Conservation (phyloP, 1,284 basidiomycete species). For the Tilletia horrida region DNA sequence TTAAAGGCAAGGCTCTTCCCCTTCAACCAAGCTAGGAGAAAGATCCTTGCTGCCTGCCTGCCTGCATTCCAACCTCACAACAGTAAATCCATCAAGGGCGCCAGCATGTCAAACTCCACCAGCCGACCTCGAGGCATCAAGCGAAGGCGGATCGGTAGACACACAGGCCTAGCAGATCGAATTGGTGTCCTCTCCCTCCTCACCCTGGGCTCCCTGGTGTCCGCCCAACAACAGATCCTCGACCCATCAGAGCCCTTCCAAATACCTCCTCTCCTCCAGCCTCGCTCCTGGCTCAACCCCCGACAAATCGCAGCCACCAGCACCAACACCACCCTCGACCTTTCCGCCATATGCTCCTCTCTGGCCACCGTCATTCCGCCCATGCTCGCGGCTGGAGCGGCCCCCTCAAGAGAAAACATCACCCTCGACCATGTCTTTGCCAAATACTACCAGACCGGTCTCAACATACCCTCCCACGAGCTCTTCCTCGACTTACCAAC, state of each 20-base stretch:
- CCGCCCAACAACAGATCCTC: no score
- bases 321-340: neutral
- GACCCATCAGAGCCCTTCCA: no score
- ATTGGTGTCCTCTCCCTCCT: no score
- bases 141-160: no score
- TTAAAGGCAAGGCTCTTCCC: no score
- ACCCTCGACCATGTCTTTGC: constrained; percentile 18
- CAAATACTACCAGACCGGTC: constrained; percentile 26
- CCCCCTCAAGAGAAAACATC: constrained; percentile 9
- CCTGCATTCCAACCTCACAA: no score
- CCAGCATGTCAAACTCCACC: no score
- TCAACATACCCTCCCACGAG: constrained; percentile 26
- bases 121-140: no score
- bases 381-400: constrained; percentile 8
- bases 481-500: constrained; percentile 27
- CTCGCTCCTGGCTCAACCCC: neutral
- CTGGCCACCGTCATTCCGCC: constrained; percentile 10
- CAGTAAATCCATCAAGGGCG: no score
- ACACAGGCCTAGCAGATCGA: no score
- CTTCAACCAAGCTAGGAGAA: no score
- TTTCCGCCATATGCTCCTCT: neutral
- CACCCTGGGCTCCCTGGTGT: no score
- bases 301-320: neutral
- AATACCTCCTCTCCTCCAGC: neutral
- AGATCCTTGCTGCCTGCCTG: constrained; percentile 4